Evolutionary conservation across 192 early-diverging fungal species (phyloP).

Genomic region (Coemansia nantahalensis): DNA sequence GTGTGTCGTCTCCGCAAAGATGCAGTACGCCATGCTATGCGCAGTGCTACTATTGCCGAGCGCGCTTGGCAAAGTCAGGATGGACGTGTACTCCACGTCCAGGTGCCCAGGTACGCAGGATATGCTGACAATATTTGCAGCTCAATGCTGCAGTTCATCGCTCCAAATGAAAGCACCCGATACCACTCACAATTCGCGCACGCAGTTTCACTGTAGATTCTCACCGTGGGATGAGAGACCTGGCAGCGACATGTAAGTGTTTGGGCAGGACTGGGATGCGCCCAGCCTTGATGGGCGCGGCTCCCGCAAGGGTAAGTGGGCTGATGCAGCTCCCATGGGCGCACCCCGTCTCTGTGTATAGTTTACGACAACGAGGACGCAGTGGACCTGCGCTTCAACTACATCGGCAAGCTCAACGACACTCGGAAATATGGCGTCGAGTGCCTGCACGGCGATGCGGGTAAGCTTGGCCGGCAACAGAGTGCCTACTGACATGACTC

Average conservation of each 20-base stretch:
- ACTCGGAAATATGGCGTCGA: slow-evolving; percentile 25
- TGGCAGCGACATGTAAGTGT: slow-evolving; percentile 53
- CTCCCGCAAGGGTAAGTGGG: no score
- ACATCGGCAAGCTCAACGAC: slow-evolving; percentile 36
- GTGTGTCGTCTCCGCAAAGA: neutral
- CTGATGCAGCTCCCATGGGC: neutral
- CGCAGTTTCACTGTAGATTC: slow-evolving; percentile 24
- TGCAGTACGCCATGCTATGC: slow-evolving; percentile 1
- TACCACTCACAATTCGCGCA: no score
- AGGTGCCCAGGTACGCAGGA: slow-evolving; percentile 45
- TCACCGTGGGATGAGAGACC: slow-evolving; percentile 32
- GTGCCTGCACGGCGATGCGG: slow-evolving; percentile 35
- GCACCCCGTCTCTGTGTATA: slow-evolving; percentile 2
- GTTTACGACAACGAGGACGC: slow-evolving; percentile 36
- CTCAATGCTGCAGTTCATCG: neutral
- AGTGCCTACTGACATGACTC: no score
- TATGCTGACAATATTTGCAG: no score
- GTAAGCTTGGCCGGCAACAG: slow-evolving; percentile 19
- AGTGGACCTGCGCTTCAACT: slow-evolving; percentile 33
- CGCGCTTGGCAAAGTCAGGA: slow-evolving; percentile 29
- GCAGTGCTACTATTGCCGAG: neutral
- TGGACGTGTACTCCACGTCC: slow-evolving; percentile 46
- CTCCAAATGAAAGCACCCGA: neutral
- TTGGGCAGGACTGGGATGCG: no score
- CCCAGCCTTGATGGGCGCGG: no score